A percentile compares a stretch with the other conserved stretches of the same genome.
Evolutionary conservation across 257 asterid species (phyloP).

Genomic region (Plantago major): DNA sequence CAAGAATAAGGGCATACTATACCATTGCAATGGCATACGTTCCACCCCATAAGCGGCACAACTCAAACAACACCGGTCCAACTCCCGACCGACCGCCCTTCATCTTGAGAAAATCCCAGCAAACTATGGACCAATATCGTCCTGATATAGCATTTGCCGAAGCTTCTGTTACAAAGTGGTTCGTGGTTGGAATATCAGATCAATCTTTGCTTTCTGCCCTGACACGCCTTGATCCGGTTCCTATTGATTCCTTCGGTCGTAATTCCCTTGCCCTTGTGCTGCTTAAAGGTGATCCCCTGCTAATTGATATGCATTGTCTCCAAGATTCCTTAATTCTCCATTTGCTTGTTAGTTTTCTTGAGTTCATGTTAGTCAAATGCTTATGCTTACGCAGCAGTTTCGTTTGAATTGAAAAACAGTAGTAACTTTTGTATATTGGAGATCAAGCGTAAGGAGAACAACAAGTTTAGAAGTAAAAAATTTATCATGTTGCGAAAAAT

Average conservation of each 20-base stretch:
- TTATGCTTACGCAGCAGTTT: no score
- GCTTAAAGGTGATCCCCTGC: slow-evolving; percentile 23
- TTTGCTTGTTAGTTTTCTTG: no score
- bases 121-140: slow-evolving; percentile 4
- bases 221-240: slow-evolving; percentile 30
- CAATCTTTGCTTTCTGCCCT: slow-evolving; percentile 21
- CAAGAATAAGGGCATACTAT: no score
- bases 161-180: slow-evolving; percentile 37
- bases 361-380: no score
- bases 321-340: no score
- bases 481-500: no score
- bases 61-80: slow-evolving; percentile 15
- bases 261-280: slow-evolving; percentile 29
- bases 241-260: slow-evolving; percentile 20
- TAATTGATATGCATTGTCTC: no score
- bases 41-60: slow-evolving; percentile 47
- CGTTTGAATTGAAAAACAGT: no score
- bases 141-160: slow-evolving; percentile 23
- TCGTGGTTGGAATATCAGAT: slow-evolving; percentile 39
- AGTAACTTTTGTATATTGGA: no score
- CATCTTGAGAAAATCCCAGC: slow-evolving; percentile 6
- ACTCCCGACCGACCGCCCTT: slow-evolving; percentile 30
- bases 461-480: no score
- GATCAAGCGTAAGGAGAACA: no score
- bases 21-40: slow-evolving; percentile 31